Percentiles rank a stretch among this genome's conserved stretches.
Evolutionary conservation across 2,329 filamentous ascomycete species (phyloP).

Genomic region (Nectriaceae sp.): DNA sequence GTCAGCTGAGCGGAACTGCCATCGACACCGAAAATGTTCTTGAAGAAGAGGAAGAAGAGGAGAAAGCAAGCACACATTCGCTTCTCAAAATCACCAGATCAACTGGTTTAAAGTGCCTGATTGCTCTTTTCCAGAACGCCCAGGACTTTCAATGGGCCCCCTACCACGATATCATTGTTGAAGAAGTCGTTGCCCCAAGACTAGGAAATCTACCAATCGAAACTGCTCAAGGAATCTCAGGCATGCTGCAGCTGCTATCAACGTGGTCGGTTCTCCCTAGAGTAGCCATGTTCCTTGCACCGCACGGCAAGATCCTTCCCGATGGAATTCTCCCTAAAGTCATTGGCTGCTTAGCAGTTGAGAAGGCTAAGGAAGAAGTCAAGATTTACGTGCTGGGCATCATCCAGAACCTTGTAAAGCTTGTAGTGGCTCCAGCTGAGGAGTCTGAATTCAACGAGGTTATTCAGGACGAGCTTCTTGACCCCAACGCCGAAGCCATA

Average conservation of each 20-base stretch:
- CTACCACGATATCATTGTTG: constrained; percentile 71
- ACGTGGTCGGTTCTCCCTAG: constrained; percentile 74
- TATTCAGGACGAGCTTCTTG: constrained; percentile 57
- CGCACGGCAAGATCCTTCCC: constrained; percentile 44
- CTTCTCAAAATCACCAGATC: constrained; percentile 68
- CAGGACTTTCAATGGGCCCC: constrained; percentile 69
- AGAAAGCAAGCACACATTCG: constrained; percentile 51
- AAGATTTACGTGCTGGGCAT: constrained; percentile 80
- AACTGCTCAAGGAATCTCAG: constrained; percentile 87
- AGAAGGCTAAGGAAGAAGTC: constrained; percentile 82
- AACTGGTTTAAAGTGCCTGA: constrained; percentile 79
- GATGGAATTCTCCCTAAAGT: constrained; percentile 69
- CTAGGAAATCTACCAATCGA: constrained; percentile 79
- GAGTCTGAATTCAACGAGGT: constrained; percentile 59
- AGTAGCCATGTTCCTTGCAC: constrained; percentile 66
- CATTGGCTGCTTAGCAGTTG: constrained; percentile 69
- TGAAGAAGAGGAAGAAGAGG: constrained; percentile 44
- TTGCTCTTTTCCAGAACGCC: constrained; percentile 74
- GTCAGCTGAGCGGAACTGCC: constrained; percentile 50
- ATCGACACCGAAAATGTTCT: constrained; percentile 37
- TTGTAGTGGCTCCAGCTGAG: constrained; percentile 56
- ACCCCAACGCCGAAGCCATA: constrained; percentile 59
- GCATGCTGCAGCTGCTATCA: constrained; percentile 75
- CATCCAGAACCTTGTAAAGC: constrained; percentile 66
- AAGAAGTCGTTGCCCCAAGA: constrained; percentile 75